Percentiles rank a stretch among this genome's conserved stretches.
Conservation (phyloP, 352 stramenopile genomes). For the Pythium volutum region DNA sequence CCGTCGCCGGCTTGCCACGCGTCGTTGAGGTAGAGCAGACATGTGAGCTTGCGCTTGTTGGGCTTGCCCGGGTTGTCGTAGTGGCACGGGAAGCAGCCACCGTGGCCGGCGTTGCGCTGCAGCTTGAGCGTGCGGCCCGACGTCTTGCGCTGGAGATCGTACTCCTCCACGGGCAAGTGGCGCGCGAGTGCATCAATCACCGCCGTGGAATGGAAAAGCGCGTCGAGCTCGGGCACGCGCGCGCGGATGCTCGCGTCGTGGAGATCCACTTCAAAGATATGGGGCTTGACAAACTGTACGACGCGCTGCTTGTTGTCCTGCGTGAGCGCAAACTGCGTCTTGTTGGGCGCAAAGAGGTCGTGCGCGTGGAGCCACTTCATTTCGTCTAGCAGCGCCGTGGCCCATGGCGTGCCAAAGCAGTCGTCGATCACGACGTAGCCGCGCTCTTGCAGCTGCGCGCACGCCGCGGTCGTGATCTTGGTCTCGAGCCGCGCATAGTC, state of each 20-base stretch:
- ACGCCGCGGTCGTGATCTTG: slow-evolving; percentile 44
- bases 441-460: slow-evolving; percentile 41
- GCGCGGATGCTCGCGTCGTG: slow-evolving; percentile 53
- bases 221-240: slow-evolving; percentile 62
- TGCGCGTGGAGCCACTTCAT: slow-evolving; percentile 56
- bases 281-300: slow-evolving; percentile 72
- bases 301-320: slow-evolving; percentile 34
- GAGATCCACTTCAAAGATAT: slow-evolving; percentile 83
- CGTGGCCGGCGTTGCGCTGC: slow-evolving; percentile 68
- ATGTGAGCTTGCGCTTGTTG: slow-evolving; percentile 78
- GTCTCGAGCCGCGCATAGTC: slow-evolving; percentile 46
- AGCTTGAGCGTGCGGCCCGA: slow-evolving; percentile 68
- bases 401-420: slow-evolving; percentile 58
- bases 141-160: slow-evolving; percentile 57
- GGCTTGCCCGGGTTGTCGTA: slow-evolving; percentile 80
- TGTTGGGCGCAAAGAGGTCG: slow-evolving; percentile 69
- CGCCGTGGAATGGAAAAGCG: slow-evolving; percentile 59
- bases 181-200: slow-evolving; percentile 45
- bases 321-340: slow-evolving; percentile 76
- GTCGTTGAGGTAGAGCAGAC: slow-evolving; percentile 79
- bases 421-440: slow-evolving; percentile 69
- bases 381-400: slow-evolving; percentile 52
- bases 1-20: slow-evolving; percentile 59
- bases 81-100: slow-evolving; percentile 78
- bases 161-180: slow-evolving; percentile 41